phyloP scores from a whole-genome alignment of 352 stramenopile genomes.

The Aphanomyces invadans region DNA sequence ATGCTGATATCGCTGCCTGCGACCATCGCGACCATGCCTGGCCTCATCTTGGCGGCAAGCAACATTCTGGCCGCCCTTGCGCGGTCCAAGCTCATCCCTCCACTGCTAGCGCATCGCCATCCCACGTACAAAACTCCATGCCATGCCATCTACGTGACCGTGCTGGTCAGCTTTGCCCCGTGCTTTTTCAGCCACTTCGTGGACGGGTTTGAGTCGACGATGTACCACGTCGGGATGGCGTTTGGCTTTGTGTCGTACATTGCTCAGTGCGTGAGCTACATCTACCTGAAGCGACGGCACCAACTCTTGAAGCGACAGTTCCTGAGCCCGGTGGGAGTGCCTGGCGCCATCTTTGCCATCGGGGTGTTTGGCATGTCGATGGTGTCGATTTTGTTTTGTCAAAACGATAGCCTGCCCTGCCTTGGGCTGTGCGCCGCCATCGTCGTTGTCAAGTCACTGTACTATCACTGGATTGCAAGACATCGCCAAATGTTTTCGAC shows the following conservation, averaged over 20 bases:
- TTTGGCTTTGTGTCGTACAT: slow-evolving; percentile 31
- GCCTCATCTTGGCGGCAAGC: slow-evolving; percentile 35
- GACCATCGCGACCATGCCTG: slow-evolving; percentile 32
- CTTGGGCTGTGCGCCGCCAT: background rate
- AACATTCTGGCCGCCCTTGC: slow-evolving; percentile 35
- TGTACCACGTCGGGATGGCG: slow-evolving; percentile 32
- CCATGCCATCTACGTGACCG: slow-evolving; percentile 28
- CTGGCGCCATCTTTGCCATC: background rate
- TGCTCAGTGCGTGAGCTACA: slow-evolving; percentile 31
- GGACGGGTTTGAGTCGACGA: slow-evolving; percentile 18
- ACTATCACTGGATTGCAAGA: slow-evolving; percentile 26
- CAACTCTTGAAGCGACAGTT: background rate
- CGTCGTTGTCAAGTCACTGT: slow-evolving; percentile 7
- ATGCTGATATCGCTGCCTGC: slow-evolving; percentile 35
- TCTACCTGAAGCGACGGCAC: slow-evolving; percentile 27
- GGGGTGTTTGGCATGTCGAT: background rate
- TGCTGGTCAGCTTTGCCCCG: slow-evolving; percentile 30
- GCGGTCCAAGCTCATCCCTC: slow-evolving; percentile 31
- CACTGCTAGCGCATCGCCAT: slow-evolving; percentile 17
- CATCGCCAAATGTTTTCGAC: slow-evolving; percentile 27
- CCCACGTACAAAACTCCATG: slow-evolving; percentile 25
- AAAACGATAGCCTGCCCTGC: background rate
- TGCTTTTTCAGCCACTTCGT: slow-evolving; percentile 31
- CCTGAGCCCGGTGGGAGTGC: background rate
- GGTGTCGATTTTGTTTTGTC: background rate